Percentiles rank a stretch among this genome's conserved stretches.
Conservation (phyloP, 192 early-diverging fungal species). For the Linnemannia zychae region DNA sequence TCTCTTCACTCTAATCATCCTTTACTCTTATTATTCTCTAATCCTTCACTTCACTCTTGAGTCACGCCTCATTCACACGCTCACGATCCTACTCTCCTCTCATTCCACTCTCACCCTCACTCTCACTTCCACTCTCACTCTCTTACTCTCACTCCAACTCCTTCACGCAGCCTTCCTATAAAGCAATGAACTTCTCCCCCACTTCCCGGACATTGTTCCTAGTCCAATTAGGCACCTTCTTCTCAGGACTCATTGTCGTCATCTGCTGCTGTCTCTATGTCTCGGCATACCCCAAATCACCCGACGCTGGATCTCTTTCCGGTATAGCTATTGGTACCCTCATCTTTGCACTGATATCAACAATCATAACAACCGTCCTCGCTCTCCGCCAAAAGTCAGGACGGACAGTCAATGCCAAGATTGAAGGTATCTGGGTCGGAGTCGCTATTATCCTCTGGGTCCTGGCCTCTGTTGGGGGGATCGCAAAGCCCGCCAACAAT, state of each 20-base stretch:
- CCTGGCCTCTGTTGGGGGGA: constrained; percentile 42
- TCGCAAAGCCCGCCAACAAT: constrained; percentile 49
- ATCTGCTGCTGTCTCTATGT: constrained; percentile 50
- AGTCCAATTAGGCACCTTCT: constrained; percentile 43
- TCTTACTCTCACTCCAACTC: neutral
- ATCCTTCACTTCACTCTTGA: neutral
- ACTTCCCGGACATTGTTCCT: constrained; percentile 54
- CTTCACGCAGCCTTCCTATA: neutral
- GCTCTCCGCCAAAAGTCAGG: constrained; percentile 46
- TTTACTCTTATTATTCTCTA: neutral
- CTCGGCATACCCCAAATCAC: constrained; percentile 51
- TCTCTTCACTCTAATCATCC: neutral
- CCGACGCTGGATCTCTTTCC: constrained; percentile 30
- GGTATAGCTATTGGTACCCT: constrained; percentile 39
- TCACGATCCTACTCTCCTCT: neutral
- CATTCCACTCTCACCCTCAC: neutral
- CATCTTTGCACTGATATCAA: constrained; percentile 38
- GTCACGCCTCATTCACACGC: neutral
- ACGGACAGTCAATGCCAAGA: constrained; percentile 28
- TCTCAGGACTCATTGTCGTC: constrained; percentile 45
- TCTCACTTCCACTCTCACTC: neutral
- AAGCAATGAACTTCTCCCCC: constrained; percentile 44
- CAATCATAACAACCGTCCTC: constrained; percentile 32
- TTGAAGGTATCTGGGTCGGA: constrained; percentile 51
- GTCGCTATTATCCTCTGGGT: constrained; percentile 43